Evolutionary conservation across 148 eudicot species (phyloP).

Genomic region (Rhododendron ovatum): DNA sequence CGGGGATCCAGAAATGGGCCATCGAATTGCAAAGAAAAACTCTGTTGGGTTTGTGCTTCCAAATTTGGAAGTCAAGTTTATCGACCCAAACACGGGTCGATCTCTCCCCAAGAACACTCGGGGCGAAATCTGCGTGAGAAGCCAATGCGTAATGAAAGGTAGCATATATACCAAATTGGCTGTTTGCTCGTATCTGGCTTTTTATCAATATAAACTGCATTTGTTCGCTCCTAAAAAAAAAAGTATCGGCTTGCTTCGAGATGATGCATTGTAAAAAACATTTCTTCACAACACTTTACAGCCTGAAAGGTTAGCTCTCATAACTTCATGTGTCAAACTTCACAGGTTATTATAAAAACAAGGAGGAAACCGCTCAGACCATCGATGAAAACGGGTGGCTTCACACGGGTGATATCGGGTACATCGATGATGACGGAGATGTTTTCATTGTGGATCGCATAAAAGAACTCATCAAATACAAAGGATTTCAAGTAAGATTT

Average conservation of each 20-base stretch:
- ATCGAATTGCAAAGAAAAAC: constrained; percentile 62
- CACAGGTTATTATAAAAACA: constrained; percentile 79
- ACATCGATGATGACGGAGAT: constrained; percentile 92
- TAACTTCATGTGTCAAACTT: neutral
- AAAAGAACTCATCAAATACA: constrained; percentile 87
- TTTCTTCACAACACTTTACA: neutral
- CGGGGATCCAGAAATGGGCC: constrained; percentile 59
- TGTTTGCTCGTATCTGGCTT: no score
- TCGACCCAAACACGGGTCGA: constrained; percentile 62
- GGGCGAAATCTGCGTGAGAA: constrained; percentile 85
- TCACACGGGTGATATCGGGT: constrained; percentile 92
- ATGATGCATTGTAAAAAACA: no score
- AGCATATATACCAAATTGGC: neutral
- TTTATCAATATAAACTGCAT: no score
- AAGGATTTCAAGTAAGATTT: constrained; percentile 82
- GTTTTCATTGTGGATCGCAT: constrained; percentile 87
- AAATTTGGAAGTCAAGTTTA: constrained; percentile 76
- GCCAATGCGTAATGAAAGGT: constrained; percentile 97
- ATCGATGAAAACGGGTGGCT: constrained; percentile 87
- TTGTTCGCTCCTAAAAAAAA: no score
- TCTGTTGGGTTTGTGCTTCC: constrained; percentile 92
- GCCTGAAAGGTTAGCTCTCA: neutral
- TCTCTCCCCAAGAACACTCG: constrained; percentile 73
- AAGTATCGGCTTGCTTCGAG: no score
- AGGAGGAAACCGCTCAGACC: constrained; percentile 65